A percentile compares a stretch with the other conserved stretches of the same genome.
Evolutionary conservation across 2,329 filamentous ascomycete genomes (phyloP).

Genomic region (Lachnellula subtilissima): DNA sequence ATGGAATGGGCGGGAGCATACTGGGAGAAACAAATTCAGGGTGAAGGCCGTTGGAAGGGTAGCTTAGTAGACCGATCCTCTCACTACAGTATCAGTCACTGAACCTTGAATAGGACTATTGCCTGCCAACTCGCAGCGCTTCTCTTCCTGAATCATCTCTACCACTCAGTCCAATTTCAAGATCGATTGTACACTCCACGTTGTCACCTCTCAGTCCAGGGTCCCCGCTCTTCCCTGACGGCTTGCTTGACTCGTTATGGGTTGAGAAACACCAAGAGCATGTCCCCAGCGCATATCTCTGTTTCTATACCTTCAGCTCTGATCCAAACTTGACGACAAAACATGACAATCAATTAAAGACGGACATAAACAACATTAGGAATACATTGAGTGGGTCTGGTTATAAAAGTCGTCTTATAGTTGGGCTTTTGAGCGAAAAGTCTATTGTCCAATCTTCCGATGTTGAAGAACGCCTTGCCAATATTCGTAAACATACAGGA

Average conservation of each 20-base stretch:
- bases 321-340: conserved; percentile 69
- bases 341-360: conserved; percentile 83
- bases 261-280: conserved; percentile 82
- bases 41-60: conserved; percentile 77
- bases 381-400: conserved; percentile 61
- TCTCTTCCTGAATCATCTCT: conserved; percentile 46
- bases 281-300: conserved; percentile 74
- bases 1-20: conserved; percentile 58
- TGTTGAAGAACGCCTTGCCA: conserved; percentile 71
- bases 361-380: conserved; percentile 76
- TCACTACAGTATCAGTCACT: conserved; percentile 22
- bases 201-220: conserved; percentile 83
- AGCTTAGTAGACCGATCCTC: conserved; percentile 36
- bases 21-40: conserved; percentile 53
- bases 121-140: conserved; percentile 53
- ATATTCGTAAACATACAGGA: conserved; percentile 72
- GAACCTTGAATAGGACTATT: conserved; percentile 41
- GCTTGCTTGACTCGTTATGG: conserved; percentile 77
- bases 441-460: conserved; percentile 51
- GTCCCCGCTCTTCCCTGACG: conserved; percentile 84
- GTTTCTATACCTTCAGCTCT: conserved; percentile 72
- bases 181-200: conserved; percentile 74
- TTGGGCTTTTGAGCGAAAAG: conserved; percentile 73
- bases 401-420: conserved; percentile 72
- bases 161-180: conserved; percentile 36